phyloP scores from a whole-genome alignment of 1,284 basidiomycete genomes.

The Inonotus obliquus region DNA sequence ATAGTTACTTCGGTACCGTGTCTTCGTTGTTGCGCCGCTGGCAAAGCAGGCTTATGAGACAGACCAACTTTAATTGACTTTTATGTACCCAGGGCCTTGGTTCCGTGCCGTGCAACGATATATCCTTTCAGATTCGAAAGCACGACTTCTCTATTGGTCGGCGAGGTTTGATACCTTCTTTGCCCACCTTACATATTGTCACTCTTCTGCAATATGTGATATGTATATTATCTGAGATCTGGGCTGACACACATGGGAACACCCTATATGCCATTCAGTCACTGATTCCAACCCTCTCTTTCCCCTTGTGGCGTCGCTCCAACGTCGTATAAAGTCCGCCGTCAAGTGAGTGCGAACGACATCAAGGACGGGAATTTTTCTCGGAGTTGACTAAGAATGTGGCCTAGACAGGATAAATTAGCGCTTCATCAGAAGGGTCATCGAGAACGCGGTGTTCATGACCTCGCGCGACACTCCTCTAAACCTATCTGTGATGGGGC shows the following conservation, averaged over 20 bases:
- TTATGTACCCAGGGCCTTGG: background rate
- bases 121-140: no score
- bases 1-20: background rate
- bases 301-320: background rate
- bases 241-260: background rate
- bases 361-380: background rate
- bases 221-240: slow-evolving; percentile 1
- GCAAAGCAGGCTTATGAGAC: background rate
- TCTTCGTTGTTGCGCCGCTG: background rate
- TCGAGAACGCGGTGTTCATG: background rate
- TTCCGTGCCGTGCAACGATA: background rate
- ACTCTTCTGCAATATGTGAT: slow-evolving; percentile 6
- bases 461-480: background rate
- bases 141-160: no score
- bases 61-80: background rate
- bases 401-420: background rate
- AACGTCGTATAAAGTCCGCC: background rate
- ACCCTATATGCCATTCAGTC: background rate
- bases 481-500: slow-evolving; percentile 3
- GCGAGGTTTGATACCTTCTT: background rate
- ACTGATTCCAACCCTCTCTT: background rate
- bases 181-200: slow-evolving; percentile 8
- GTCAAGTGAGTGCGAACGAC: background rate
- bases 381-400: background rate
- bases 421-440: background rate